Conservation (phyloP, 331 rosid genomes). For the Erythrophleum ivorense region DNA sequence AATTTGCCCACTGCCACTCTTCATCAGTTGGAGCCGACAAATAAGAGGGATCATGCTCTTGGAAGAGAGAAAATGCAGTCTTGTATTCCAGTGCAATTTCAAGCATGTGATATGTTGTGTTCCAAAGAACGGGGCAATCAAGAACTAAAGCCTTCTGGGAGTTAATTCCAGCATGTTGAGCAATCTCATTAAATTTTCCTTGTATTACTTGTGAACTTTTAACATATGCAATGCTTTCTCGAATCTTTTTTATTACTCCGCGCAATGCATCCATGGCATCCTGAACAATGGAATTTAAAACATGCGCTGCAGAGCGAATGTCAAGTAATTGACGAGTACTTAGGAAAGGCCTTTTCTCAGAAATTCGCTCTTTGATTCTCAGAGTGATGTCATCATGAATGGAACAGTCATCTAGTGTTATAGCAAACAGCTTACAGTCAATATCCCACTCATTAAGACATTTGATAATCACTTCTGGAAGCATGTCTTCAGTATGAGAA, state of each 20-base stretch:
- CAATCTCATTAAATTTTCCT: constrained; percentile 76
- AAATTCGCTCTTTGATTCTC: constrained; percentile 77
- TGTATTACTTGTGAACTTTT: constrained; percentile 76
- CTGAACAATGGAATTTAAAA: constrained; percentile 65
- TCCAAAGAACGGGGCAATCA: constrained; percentile 76
- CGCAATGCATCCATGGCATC: constrained; percentile 69
- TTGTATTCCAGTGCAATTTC: constrained; percentile 82
- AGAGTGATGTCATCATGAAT: constrained; percentile 74
- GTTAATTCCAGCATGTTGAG: constrained; percentile 65
- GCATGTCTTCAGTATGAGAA: constrained; percentile 84
- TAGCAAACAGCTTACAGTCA: constrained; percentile 82
- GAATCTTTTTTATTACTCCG: constrained; percentile 76
- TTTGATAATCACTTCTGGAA: constrained; percentile 81
- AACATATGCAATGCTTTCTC: constrained; percentile 70
- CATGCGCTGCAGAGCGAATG: constrained; percentile 80
- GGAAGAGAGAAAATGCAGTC: constrained; percentile 71
- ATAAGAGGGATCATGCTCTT: constrained; percentile 70
- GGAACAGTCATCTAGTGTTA: constrained; percentile 89
- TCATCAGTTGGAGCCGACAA: constrained; percentile 60
- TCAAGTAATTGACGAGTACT: constrained; percentile 75
- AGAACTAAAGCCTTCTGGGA: constrained; percentile 61
- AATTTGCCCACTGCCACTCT: constrained; percentile 83
- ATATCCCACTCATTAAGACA: constrained; percentile 86
- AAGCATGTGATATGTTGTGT: constrained; percentile 80
- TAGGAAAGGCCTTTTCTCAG: constrained; percentile 72